Evolutionary conservation across 192 early-diverging fungal species (phyloP), one percentile per base, ranked within the genome.

Genomic region (Geranomyces michiganensis): DNA sequence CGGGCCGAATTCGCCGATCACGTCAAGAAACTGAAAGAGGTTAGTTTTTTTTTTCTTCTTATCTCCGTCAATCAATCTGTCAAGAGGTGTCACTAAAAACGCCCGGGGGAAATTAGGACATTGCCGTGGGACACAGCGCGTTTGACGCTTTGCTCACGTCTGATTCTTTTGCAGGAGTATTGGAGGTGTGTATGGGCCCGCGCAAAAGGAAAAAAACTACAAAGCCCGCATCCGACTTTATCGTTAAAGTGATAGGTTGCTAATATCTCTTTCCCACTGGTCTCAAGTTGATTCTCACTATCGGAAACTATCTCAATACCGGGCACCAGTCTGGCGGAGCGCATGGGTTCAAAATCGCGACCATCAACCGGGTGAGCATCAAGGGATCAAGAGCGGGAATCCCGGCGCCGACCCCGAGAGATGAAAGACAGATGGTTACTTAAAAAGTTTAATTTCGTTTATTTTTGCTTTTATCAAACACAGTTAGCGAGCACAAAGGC

Each of bases 301-400:
- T 83, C 5, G 81, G 81, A 12, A 83, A 83, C 56, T 83, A 66
- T 49, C 73, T 83, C 68, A 83, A 83, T 33, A 70, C 56, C 45
- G 81, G 81, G 0, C 78, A 69, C 12, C 70, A 76, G 62, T 78
- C 68, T 58, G 81, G 81, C 14, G 43, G 70, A 21, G 71, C 76
- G 13, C 76, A 83, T 65, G 81, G 81, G 15, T 83, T 83, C 68
- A 26, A 63, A 45, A 80, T 83, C 33, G 70, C 46, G 24, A 79
- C 66, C 32, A 65, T 83, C 70, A 75, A 78, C 55, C 78, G 77
- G 74, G 79, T 81, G 2, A 26, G 63, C 33, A 10, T 41, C 5
- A 7, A 10, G 3, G 36, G 3, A 10, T 10, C 5, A 41, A 3
- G 36, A n/a, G n/a, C n/a, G n/a, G n/a, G n/a, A n/a, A n/a, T n/a